Conservation (phyloP, 495 filamentous ascomycete species). For the Tuber calosporum region DNA sequence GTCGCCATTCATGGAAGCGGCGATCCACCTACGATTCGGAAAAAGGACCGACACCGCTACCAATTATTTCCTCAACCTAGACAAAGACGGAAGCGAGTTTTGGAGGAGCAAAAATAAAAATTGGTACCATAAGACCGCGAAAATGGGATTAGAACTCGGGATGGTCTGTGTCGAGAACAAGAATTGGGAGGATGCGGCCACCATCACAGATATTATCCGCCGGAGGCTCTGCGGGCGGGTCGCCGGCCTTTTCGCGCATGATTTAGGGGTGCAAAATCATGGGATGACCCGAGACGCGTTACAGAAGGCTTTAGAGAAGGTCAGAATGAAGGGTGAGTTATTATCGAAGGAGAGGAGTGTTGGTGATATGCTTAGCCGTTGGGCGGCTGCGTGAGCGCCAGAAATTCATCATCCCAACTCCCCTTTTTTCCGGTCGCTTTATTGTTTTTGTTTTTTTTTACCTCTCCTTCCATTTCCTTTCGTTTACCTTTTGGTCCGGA, state of each 20-base stretch:
- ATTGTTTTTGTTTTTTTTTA: background rate
- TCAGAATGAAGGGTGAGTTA: background rate
- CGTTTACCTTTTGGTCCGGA: background rate
- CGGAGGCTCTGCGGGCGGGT: conserved; percentile 10
- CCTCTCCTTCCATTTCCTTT: background rate
- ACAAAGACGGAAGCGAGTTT: conserved; percentile 6
- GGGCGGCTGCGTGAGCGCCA: background rate
- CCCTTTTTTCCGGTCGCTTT: background rate
- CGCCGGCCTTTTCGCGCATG: background rate
- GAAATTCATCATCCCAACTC: background rate
- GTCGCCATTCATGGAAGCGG: conserved; percentile 19
- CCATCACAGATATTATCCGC: conserved; percentile 18
- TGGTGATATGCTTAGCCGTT: background rate
- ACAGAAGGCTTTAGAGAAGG: background rate
- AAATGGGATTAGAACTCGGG: conserved; percentile 19
- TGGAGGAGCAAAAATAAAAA: background rate
- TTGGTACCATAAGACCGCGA: conserved; percentile 20
- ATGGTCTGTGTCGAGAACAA: conserved; percentile 20
- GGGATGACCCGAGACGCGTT: background rate
- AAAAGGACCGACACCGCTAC: conserved; percentile 16
- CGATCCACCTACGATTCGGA: conserved; percentile 20
- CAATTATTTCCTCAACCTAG: conserved; percentile 17
- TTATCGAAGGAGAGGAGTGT: background rate
- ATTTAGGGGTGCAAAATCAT: background rate
- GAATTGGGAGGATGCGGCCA: conserved; percentile 22